A percentile compares a stretch with the other conserved stretches of the same genome.
phyloP scores from a whole-genome alignment of 192 early-diverging fungal species.

The Thamnidium elegans region DNA sequence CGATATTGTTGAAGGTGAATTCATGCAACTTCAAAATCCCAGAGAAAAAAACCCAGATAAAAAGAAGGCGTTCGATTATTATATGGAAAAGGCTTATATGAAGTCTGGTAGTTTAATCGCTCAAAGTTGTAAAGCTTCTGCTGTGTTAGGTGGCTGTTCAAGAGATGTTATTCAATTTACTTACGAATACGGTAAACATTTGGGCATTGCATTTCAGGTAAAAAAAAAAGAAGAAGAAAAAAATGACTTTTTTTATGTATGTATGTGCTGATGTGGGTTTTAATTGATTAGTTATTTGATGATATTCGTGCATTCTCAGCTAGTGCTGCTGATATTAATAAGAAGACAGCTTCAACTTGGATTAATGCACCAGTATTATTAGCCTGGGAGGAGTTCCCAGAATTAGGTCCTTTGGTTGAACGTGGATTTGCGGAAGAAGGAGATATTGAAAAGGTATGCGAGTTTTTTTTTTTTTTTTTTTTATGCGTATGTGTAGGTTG shows the following conservation, averaged over 20 bases:
- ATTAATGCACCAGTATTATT: slow-evolving; percentile 93
- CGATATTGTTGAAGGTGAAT: slow-evolving; percentile 95
- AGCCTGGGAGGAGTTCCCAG: slow-evolving; percentile 85
- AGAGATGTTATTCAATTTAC: slow-evolving; percentile 71
- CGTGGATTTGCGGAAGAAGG: slow-evolving; percentile 77
- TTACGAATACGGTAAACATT: slow-evolving; percentile 79
- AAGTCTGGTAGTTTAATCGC: slow-evolving; percentile 95
- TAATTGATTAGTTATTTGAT: slow-evolving; percentile 64
- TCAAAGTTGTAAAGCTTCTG: slow-evolving; percentile 83
- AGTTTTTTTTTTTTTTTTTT: no score
- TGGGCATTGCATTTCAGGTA: slow-evolving; percentile 95
- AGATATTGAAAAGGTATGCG: slow-evolving; percentile 67
- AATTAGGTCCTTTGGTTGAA: slow-evolving; percentile 79
- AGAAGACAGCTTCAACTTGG: slow-evolving; percentile 87
- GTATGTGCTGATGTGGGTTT: neutral
- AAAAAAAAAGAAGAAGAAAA: neutral
- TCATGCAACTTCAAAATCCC: slow-evolving; percentile 90
- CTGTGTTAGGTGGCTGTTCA: slow-evolving; percentile 78
- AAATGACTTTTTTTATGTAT: neutral
- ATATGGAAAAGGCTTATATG: slow-evolving; percentile 93
- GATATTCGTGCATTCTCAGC: slow-evolving; percentile 91
- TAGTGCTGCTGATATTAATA: slow-evolving; percentile 71
- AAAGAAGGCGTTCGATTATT: slow-evolving; percentile 78
- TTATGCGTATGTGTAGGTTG: neutral
- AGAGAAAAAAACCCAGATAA: slow-evolving; percentile 36